Evolutionary conservation across 2,329 filamentous ascomycete genomes (phyloP), one percentile per base, ranked within the genome.

Genomic region (Fusarium humuli): DNA sequence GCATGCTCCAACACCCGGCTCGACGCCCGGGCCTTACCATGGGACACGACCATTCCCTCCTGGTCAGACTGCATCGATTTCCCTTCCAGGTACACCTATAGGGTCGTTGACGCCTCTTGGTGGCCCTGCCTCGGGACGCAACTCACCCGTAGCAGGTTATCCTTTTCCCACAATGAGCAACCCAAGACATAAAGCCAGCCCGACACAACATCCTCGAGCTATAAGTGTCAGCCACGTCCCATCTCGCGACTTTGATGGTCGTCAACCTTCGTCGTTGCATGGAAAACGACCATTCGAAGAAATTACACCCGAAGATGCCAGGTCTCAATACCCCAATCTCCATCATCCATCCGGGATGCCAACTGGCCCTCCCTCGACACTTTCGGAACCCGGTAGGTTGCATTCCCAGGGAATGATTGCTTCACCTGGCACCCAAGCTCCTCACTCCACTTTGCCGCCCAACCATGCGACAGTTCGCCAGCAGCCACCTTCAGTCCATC

Each of bases 381-480:
- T 67, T 66, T 72, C 77, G 9, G 73, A 76, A 29, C 74, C 78
- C 7, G 68, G 78, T 49, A 77, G 80, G 46, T 75, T 80, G 23
- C 69, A 79, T 45, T 80, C 81, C 7, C 81, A 83, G n/a, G 75
- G 81, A 11, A 67, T 72, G 23, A 56, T 79, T 13, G 64, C 62
- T n/a, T 64, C 67, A 18, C 76, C 75, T 16, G 71, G 65, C 44
- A 56, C 71, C 11, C 75, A 73, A 42, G 67, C 70, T 9, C 75
- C 77, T 20, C 71, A 73, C 18, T 64, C 77, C 5, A 57, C 67
- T 13, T 60, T 73, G 7, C 61, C 67, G 3, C 59, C 62, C 61
- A 76, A 60, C 25, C 75, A 75, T 25, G 57, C 57, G 22, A 53
- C 72, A 7, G 66, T 65, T 14, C 71, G 57, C 18, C 54, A 57